Evolutionary conservation across 192 early-diverging fungal species (phyloP), one percentile per base, ranked within the genome.

Genomic region (Backusella tuberculispora): DNA sequence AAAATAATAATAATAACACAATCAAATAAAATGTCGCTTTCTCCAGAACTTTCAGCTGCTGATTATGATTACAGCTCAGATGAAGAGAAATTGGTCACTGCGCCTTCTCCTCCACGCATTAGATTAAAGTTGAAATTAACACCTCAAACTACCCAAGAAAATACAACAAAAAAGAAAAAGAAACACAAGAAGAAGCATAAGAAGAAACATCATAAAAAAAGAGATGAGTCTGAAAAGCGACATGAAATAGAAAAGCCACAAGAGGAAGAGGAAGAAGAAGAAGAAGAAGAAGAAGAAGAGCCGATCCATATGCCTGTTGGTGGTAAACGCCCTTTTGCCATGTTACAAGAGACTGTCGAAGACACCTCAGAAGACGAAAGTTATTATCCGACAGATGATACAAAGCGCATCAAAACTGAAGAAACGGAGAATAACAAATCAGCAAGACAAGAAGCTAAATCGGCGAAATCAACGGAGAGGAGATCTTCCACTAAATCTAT

Each of bases 261-360:
- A 71, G 14, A 56, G 64, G 15, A 72, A 69, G n/a, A 24, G 5
- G 75, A 86, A 7, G 78, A 76, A 40, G 83, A 82, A 2, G 78
- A 81, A 13, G 75, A 81, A 13, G 75, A 77, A 17, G 72, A 82
- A 42, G 72, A 75, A 5, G 73, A 74, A 24, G 56, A 17, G 46
- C 13, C 10, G 15, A 24, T 10, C 43, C 71, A 45, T 74, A 69
- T 47, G 10, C n/a, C 34, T 66, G 63, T 70, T 26, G 43, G 45
- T 66, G 40, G 75, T 46, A 76, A 48, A 47, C 37, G 75, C 41
- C 29, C 38, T 14, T 41, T 64, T 64, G 63, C 26, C 8, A 50
- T 60, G 50, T 41, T 66, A 17, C 46, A 50, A 42, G 38, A 44
- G 50, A 9, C 45, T 37, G 68, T 41, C 3, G 38, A 69, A 24